Base-by-base conservation (phyloP, 1,284 basidiomycete species). In the Boletus sp. region DNA sequence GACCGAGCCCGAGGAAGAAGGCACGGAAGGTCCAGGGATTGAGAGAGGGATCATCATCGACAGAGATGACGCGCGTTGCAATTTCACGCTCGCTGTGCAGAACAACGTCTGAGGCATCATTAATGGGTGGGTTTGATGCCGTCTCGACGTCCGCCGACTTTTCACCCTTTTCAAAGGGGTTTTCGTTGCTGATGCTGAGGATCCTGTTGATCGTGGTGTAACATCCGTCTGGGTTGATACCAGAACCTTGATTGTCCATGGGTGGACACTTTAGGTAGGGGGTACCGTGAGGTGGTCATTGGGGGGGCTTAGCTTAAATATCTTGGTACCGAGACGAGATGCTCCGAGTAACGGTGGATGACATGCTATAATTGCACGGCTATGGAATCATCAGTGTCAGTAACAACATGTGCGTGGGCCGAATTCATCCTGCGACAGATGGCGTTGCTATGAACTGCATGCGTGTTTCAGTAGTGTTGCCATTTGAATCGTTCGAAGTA, bases 21-120 rank as follows among this genome's bases (percentile, higher is more conserved):
- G 79, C 74, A 6, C 85, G 77, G 58, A 87, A 76, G 0, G 86
- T 88, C 75, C 82, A 81, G 6, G 80, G 80, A 39, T 80, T 84
- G 37, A 84, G 73, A 0, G 74, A 71, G 0, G 82, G 80, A 60
- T 88, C 83, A 59, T 88, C 86, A 11, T 78, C 72, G 1, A 83
- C 67, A 1, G 77, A 79, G 55, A 86, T 79, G 54, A 86, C 73
- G 69, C 80, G 72, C 1, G 80, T 82, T 42, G 73, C 80, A 39
- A 84, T 77, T 56, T 83, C 82, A 42, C 78, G 74, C 59, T 78
- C 79, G 60, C 72, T 72, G 44, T 74, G 63, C 16, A 82, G 73
- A 27, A 81, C 75, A 1, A 62, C 56, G 44, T 67, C 67, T 46
- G 63, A 65, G 33, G 52, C n/a, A 16, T 54, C 54, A 27, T 66